Base-by-base conservation (phyloP, 2,329 filamentous ascomycete genomes). In the Cyphellophora attinorum region DNA sequence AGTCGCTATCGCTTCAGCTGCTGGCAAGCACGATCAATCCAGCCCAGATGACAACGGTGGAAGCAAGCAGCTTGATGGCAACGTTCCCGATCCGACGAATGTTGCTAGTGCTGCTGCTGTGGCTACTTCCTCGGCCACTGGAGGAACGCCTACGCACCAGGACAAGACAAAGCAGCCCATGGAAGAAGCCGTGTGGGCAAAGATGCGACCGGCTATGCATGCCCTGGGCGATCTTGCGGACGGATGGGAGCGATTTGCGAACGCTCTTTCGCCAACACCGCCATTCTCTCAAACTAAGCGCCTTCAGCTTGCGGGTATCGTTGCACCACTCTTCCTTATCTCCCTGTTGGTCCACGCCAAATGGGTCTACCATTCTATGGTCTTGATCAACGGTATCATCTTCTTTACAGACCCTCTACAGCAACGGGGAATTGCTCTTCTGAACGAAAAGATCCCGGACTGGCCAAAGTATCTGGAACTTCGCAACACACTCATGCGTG, bases 341-440 rank as follows among this genome's bases (percentile, higher is more conserved):
- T 76, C 75, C 0, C 51, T 72, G 3, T 61, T 79, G 17, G 61
- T 68, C 0, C 70, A 67, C 0, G 68, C 74, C 0, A 76, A 81
- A 44, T 65, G 74, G 54, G 60, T 79, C 14, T 59, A 73, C 28
- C 91, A 89, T 51, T 69, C 70, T 2, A 56, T 72, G 2, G 79
- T 75, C 0, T 79, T 91, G 34, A 63, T 72, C 5, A 44, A 74
- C n/a, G 85, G 85, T 0, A 76, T 88, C 43, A 72, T 64, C 2
- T 85, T 93, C 62, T 93, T 93, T 44, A 82, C 81, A 1, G 80
- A 89, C 40, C 85, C 85, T 0, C 48, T 88, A 43, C 76, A 89
- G 36, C 62, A 65, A 19, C 70, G 69, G 10, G 73, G 66, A 2
- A 52, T 85, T 3, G 56, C 58, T 10, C 72, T 74, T 46, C 42